Evolutionary conservation across 2,329 filamentous ascomycete species (phyloP).

Genomic region (Drechslerella dactyloides): DNA sequence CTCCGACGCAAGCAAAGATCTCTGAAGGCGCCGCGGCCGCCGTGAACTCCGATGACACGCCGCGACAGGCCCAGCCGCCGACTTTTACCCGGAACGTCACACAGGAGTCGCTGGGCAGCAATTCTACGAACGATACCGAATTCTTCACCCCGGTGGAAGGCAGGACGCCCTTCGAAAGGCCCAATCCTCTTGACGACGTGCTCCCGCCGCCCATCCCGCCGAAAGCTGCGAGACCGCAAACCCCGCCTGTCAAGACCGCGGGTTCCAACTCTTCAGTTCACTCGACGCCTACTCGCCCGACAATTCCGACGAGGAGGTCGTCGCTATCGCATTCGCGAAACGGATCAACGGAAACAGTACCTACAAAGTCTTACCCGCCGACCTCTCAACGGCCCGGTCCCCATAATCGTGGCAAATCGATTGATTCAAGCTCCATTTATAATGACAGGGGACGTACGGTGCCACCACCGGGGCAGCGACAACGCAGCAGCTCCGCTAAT

Average conservation of each 20-base stretch:
- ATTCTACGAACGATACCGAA: slow-evolving; percentile 39
- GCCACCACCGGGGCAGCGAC: slow-evolving; percentile 30
- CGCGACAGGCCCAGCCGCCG: slow-evolving; percentile 29
- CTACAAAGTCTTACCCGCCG: slow-evolving; percentile 41
- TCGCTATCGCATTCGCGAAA: slow-evolving; percentile 40
- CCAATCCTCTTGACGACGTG: slow-evolving; percentile 17
- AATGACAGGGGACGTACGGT: slow-evolving; percentile 25
- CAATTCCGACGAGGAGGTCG: slow-evolving; percentile 32
- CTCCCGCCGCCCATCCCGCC: slow-evolving; percentile 26
- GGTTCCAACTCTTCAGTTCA: slow-evolving; percentile 24
- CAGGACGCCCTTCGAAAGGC: slow-evolving; percentile 14
- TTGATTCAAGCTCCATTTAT: slow-evolving; percentile 44
- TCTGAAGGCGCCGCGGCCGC: neutral
- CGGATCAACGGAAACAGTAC: slow-evolving; percentile 32
- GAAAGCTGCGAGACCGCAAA: slow-evolving; percentile 5
- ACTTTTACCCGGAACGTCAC: slow-evolving; percentile 18
- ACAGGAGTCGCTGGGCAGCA: slow-evolving; percentile 26
- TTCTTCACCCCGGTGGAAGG: slow-evolving; percentile 46
- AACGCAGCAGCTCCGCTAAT: slow-evolving; percentile 45
- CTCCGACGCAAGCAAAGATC: slow-evolving; percentile 14
- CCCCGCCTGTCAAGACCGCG: neutral
- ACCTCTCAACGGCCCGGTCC: slow-evolving; percentile 30
- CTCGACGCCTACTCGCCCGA: slow-evolving; percentile 33
- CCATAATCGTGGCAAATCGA: slow-evolving; percentile 40
- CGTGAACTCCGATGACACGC: slow-evolving; percentile 19